phyloP scores from a whole-genome alignment of 306 rosid genomes.

The Quercus alba region DNA sequence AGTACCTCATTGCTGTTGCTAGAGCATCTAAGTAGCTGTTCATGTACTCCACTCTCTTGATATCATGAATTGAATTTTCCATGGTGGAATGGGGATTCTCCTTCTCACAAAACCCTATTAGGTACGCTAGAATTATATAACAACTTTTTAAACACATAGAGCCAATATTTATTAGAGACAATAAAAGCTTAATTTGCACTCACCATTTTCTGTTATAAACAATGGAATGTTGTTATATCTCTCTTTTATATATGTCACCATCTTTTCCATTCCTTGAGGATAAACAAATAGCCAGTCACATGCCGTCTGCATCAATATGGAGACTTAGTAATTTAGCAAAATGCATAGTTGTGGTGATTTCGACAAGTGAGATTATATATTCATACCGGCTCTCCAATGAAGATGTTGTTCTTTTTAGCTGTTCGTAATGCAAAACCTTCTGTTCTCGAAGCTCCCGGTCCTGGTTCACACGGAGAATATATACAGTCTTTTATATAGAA shows the following conservation, averaged over 20 bases:
- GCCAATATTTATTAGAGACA: neutral
- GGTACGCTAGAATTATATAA: neutral
- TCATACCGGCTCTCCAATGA: slow-evolving; percentile 57
- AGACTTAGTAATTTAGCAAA: neutral
- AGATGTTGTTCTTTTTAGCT: slow-evolving; percentile 32
- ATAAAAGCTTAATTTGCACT: neutral
- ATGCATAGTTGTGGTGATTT: neutral
- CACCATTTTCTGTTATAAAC: slow-evolving; percentile 78
- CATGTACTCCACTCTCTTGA: slow-evolving; percentile 53
- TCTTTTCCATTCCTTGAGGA: slow-evolving; percentile 71
- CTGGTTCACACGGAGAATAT: slow-evolving; percentile 44
- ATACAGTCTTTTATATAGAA: slow-evolving; percentile 62
- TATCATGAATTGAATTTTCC: slow-evolving; percentile 37
- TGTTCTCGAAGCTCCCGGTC: slow-evolving; percentile 44
- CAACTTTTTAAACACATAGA: neutral
- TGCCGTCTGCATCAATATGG: slow-evolving; percentile 34
- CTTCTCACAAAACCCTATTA: slow-evolving; percentile 46
- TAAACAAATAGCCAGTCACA: slow-evolving; percentile 49
- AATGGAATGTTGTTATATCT: slow-evolving; percentile 69
- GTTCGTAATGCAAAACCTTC: slow-evolving; percentile 52
- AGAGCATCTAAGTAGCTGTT: slow-evolving; percentile 47
- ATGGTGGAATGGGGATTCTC: slow-evolving; percentile 19
- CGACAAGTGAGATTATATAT: slow-evolving; percentile 12
- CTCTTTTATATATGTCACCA: slow-evolving; percentile 45
- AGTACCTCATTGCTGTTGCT: slow-evolving; percentile 41